Base-by-base conservation (phyloP, 345 rosid genomes). In the Anastatica hierochuntica region DNA sequence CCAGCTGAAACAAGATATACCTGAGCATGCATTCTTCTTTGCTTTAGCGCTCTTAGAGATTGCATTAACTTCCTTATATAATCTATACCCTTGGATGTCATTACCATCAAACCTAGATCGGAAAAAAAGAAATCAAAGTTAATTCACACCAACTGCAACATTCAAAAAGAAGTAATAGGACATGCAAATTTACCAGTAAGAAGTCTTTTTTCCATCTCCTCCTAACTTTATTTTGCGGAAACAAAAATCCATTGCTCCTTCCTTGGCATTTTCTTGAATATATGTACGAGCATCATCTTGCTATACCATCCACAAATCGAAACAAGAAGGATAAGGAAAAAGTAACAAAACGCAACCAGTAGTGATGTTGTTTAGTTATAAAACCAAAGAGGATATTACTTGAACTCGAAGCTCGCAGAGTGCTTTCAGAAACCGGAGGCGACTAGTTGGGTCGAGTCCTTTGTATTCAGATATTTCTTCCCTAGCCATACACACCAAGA, bases 391-490 rank as follows among this genome's bases (percentile, higher is more conserved):
- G 46, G 34, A 4, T 58, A n/a, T 63, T 84, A 90, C 97, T 37
- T 78, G 74, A 19, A 76, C 79, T 37, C 97, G 84, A 49, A 86
- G 67, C 74, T 90, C 97, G 65, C 95, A 86, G 14, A 90, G 95
- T 49, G 88, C 94, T 70, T 77, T 90, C 4, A 90, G 65, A 42
- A 90, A 58, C 43, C 39, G 68, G 24, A 90, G 67, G n/a, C 97
- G 85, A 49, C 35, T 34, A 23, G 56, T 67, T 7, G 88, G 81
- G 59, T 73, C 71, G 54, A 90, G 81, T 74, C 71, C 75, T 58
- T 72, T 72, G 77, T 86, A 90, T 56, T 44, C 64, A 7, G 74
- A 42, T 48, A 79, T 67, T 69, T 90, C 95, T 70, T 72, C 72
- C 68, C 95, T 90, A 74, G n/a, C n/a, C n/a, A n/a, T n/a, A n/a